Evolutionary conservation across 768 basidiomycete species (phyloP).

Genomic region (Boletus reticuloceps): DNA sequence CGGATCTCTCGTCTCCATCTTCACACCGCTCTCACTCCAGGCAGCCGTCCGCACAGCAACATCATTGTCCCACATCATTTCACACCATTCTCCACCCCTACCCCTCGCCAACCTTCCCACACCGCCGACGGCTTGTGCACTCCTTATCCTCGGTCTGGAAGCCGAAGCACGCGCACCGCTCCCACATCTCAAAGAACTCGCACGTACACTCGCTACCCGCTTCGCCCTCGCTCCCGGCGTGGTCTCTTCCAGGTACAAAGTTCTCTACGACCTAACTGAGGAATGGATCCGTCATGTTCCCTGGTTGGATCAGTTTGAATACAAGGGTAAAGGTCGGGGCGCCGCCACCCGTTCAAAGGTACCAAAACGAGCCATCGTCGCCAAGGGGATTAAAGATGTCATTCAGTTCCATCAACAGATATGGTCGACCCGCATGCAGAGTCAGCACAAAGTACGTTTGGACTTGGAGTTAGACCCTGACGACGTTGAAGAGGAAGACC

Average conservation of each 20-base stretch:
- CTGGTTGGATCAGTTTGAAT: slow-evolving; percentile 63
- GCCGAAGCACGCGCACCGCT: slow-evolving; percentile 54
- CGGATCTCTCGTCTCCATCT: slow-evolving; percentile 34
- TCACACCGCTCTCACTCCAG: slow-evolving; percentile 40
- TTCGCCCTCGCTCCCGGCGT: slow-evolving; percentile 49
- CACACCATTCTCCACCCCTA: slow-evolving; percentile 38
- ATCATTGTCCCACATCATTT: slow-evolving; percentile 43
- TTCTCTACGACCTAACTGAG: slow-evolving; percentile 57
- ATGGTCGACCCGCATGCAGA: slow-evolving; percentile 43
- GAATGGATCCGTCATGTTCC: slow-evolving; percentile 64
- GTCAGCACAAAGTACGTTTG: slow-evolving; percentile 35
- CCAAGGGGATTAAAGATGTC: slow-evolving; percentile 66
- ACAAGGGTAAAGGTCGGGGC: slow-evolving; percentile 31
- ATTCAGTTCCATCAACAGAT: slow-evolving; percentile 66
- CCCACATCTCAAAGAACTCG: slow-evolving; percentile 53
- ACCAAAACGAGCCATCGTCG: slow-evolving; percentile 61
- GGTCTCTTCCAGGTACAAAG: slow-evolving; percentile 69
- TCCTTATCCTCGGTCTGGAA: slow-evolving; percentile 70
- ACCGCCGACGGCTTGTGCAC: slow-evolving; percentile 59
- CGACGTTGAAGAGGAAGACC: slow-evolving; percentile 33
- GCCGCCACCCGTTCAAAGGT: slow-evolving; percentile 53
- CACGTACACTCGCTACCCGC: slow-evolving; percentile 52
- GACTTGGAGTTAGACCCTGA: slow-evolving; percentile 36
- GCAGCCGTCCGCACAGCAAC: slow-evolving; percentile 42
- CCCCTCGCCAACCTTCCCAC: slow-evolving; percentile 41